Conservation (phyloP, 2,329 filamentous ascomycete species). For the Mycosphaerella sp. region DNA sequence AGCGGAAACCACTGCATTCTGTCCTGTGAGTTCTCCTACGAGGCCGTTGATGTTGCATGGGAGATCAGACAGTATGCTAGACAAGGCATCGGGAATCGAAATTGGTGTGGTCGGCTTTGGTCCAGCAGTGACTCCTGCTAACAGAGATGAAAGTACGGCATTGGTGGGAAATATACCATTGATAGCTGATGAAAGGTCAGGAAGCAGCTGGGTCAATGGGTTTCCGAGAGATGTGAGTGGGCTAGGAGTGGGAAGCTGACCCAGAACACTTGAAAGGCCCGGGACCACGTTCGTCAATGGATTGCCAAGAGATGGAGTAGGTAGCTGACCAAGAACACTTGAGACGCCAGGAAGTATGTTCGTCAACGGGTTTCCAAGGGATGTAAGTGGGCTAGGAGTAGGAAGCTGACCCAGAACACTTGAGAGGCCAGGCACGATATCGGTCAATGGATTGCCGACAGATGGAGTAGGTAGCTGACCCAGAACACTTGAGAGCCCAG, state of each 20-base stretch:
- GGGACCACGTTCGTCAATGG: not conserved
- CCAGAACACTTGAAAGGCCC: slow-evolving; percentile 1
- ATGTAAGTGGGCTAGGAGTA: not conserved
- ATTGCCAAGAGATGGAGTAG: not conserved
- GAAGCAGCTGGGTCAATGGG: too few species aligned
- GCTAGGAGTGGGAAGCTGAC: not conserved
- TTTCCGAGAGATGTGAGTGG: not conserved
- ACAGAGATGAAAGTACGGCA: not conserved
- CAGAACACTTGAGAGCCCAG: slow-evolving; percentile 3
- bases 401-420: not conserved
- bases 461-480: not conserved
- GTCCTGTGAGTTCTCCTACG: not conserved
- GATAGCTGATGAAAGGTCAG: not conserved
- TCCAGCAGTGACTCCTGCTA: not conserved
- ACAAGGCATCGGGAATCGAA: not conserved
- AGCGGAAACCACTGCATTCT: not conserved
- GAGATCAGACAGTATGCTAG: not conserved
- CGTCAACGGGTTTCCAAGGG: too few species aligned
- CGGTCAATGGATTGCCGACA: not conserved
- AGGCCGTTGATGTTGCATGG: not conserved
- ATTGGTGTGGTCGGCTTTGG: not conserved
- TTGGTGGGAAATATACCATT: not conserved
- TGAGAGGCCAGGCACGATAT: slow-evolving; percentile 1
- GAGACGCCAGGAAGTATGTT: not conserved
- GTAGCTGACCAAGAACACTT: not conserved